phyloP scores from a whole-genome alignment of 2,329 filamentous ascomycete species.

The Phialophora expanda region DNA sequence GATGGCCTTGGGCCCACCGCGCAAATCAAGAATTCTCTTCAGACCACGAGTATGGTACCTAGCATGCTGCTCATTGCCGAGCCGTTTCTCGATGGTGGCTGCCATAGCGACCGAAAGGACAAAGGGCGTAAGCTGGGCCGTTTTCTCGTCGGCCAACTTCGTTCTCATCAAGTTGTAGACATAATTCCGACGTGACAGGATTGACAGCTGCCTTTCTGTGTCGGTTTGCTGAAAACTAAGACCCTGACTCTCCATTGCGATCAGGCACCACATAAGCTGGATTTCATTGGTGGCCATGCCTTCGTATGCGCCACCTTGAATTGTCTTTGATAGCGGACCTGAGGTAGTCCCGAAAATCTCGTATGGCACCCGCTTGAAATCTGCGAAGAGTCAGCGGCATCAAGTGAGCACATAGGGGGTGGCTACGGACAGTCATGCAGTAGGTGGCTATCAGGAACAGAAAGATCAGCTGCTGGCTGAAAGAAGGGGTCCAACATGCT shows the following conservation, averaged over 20 bases:
- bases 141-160: slow-evolving; percentile 1
- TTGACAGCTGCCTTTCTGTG: not conserved
- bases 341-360: not conserved
- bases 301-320: slow-evolving; percentile 3
- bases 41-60: not conserved
- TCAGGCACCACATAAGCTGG: slow-evolving; percentile 2
- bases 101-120: slow-evolving; percentile 1
- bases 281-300: slow-evolving; percentile 3
- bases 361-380: not conserved
- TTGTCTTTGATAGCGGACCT: not conserved
- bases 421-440: not conserved
- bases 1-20: not conserved
- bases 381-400: not conserved
- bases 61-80: not conserved
- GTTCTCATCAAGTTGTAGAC: slow-evolving; percentile 1
- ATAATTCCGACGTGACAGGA: not conserved
- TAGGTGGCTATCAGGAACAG: not conserved
- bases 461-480: not conserved
- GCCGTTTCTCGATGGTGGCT: not conserved
- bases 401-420: not conserved
- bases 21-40: not conserved
- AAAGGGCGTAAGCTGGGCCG: not conserved
- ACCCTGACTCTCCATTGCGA: slow-evolving; percentile 1
- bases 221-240: not conserved
- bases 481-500: slow-evolving; percentile 2